phyloP scores from a whole-genome alignment of 495 filamentous ascomycete genomes.

The Xylaria telfairii region DNA sequence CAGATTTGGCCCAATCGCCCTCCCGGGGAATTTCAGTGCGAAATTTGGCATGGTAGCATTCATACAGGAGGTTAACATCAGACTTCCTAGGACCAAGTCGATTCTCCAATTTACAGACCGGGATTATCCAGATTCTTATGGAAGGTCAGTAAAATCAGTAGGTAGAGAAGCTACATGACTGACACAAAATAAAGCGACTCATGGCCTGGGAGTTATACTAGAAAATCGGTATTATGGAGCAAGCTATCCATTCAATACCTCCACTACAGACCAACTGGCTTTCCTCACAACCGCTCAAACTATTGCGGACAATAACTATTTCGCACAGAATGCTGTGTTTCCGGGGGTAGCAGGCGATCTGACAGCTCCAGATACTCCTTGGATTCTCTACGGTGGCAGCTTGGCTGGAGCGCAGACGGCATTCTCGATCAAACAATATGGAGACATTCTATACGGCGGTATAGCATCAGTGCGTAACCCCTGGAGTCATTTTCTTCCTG shows the following conservation, averaged over 20 bases:
- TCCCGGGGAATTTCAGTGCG: background rate
- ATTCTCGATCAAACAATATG: slow-evolving; percentile 48
- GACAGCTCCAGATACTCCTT: slow-evolving; percentile 48
- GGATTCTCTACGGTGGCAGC: slow-evolving; percentile 55
- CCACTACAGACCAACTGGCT: slow-evolving; percentile 50
- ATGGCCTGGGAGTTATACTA: slow-evolving; percentile 55
- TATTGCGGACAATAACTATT: slow-evolving; percentile 55
- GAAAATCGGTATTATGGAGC: slow-evolving; percentile 55
- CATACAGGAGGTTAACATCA: slow-evolving; percentile 3
- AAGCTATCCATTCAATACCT: slow-evolving; percentile 48
- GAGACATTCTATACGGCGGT: slow-evolving; percentile 51
- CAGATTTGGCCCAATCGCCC: background rate
- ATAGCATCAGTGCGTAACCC: too few species aligned
- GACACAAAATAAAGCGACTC: slow-evolving; percentile 34
- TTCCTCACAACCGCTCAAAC: slow-evolving; percentile 57
- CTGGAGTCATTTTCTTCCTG: too few species aligned
- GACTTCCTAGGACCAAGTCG: slow-evolving; percentile 31
- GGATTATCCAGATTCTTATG: slow-evolving; percentile 56
- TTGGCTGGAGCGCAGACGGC: slow-evolving; percentile 52
- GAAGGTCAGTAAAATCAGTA: slow-evolving; percentile 22
- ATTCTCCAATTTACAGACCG: slow-evolving; percentile 43
- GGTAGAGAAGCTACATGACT: background rate
- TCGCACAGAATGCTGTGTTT: slow-evolving; percentile 51
- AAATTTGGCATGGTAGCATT: background rate
- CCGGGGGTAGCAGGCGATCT: slow-evolving; percentile 43